These are phyloP conservation scores for Saccharomyces eubayanus DNA, from an alignment of 805 yeast genomes.

Conservation along the genomic window DNA sequence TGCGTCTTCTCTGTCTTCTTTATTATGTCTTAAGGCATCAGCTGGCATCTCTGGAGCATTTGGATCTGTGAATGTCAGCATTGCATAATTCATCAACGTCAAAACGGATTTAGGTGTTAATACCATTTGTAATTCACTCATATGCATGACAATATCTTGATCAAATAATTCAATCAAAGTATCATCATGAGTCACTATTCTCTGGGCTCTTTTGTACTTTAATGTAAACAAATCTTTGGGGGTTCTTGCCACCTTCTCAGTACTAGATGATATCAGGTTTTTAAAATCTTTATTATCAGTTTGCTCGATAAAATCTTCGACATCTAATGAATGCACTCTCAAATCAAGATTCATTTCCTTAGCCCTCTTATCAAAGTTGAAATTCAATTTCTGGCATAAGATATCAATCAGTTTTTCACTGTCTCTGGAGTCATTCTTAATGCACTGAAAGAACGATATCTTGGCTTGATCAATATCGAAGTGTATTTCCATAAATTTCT, in stretches of 20 bases:
- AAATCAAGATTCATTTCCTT: slow-evolving; percentile 60
- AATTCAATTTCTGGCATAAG: slow-evolving; percentile 53
- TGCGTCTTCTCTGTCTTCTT: slow-evolving; percentile 46
- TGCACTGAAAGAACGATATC: slow-evolving; percentile 59
- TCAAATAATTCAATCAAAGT: slow-evolving; percentile 59
- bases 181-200: slow-evolving; percentile 48
- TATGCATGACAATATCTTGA: slow-evolving; percentile 59
- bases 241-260: slow-evolving; percentile 14
- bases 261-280: slow-evolving; percentile 59
- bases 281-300: slow-evolving; percentile 56
- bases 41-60: slow-evolving; percentile 58
- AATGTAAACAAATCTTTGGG: slow-evolving; percentile 50
- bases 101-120: slow-evolving; percentile 70
- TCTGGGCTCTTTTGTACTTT: slow-evolving; percentile 47
- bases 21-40: slow-evolving; percentile 61
- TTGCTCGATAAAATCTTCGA: slow-evolving; percentile 68
- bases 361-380: slow-evolving; percentile 53
- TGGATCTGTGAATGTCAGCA: slow-evolving; percentile 86
- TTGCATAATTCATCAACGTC: slow-evolving; percentile 67
- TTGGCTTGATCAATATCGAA: slow-evolving; percentile 60
- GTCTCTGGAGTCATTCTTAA: slow-evolving; percentile 47
- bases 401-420: slow-evolving; percentile 67
- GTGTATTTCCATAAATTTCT: slow-evolving; percentile 62
- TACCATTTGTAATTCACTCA: slow-evolving; percentile 72
- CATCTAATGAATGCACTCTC: slow-evolving; percentile 51